Conservation (phyloP, 768 basidiomycete species). For the Coprinopsis strossmayeri region DNA sequence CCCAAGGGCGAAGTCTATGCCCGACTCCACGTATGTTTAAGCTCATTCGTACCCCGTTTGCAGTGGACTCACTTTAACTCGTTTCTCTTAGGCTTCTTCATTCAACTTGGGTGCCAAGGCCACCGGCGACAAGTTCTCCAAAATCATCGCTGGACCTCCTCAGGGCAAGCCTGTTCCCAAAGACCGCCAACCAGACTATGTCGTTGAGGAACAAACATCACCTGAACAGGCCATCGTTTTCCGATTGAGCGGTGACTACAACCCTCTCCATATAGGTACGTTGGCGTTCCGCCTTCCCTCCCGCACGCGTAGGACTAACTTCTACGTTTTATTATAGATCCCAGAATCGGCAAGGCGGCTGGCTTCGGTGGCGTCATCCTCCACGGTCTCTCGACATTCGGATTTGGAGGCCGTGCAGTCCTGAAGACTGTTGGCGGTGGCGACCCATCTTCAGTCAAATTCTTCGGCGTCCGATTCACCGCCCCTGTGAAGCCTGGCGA, state of each 20-base stretch:
- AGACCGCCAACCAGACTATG: constrained; percentile 54
- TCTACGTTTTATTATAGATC: constrained; percentile 39
- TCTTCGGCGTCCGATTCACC: constrained; percentile 74
- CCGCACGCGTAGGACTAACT: not conserved
- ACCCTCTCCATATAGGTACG: constrained; percentile 69
- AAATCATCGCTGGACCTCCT: constrained; percentile 54
- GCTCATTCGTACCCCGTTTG: too few relatives aligned
- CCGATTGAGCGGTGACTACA: constrained; percentile 75
- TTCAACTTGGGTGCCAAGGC: constrained; percentile 68
- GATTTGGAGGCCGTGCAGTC: constrained; percentile 75
- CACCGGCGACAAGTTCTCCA: constrained; percentile 54
- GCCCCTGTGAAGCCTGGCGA: constrained; percentile 82
- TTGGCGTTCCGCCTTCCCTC: not conserved
- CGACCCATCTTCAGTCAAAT: constrained; percentile 54
- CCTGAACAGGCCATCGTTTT: constrained; percentile 64
- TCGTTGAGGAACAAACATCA: constrained; percentile 54
- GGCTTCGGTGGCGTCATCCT: constrained; percentile 85
- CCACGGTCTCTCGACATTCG: constrained; percentile 78
- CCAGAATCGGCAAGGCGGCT: constrained; percentile 57
- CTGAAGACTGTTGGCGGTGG: constrained; percentile 56
- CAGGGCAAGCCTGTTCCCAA: constrained; percentile 56
- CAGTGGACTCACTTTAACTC: not conserved
- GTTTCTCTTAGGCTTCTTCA: constrained; percentile 42
- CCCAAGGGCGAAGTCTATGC: constrained; percentile 53
- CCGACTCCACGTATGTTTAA: constrained; percentile 51